Evolutionary conservation across 2,329 filamentous ascomycete species (phyloP).

Genomic region (Madurella fahalii): DNA sequence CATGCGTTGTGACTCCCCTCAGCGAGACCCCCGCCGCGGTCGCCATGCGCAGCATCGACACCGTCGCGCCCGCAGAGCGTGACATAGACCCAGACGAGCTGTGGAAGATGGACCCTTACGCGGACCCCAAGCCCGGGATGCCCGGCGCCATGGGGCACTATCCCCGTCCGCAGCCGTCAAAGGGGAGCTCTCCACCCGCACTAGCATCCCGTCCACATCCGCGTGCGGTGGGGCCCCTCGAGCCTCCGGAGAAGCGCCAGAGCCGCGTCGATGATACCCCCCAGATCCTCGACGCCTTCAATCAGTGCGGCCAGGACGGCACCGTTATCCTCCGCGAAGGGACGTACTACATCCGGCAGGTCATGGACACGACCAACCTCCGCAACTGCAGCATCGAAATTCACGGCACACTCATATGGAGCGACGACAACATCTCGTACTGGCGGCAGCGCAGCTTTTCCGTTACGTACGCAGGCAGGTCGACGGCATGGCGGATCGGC

Average conservation of each 20-base stretch:
- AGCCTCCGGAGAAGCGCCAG: neutral
- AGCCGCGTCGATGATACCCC: constrained; percentile 43
- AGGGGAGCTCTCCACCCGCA: neutral
- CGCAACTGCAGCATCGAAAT: constrained; percentile 46
- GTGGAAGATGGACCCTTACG: too few species aligned
- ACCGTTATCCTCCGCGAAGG: constrained; percentile 47
- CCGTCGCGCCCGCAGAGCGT: constrained; percentile 9
- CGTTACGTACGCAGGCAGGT: constrained; percentile 47
- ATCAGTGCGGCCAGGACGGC: constrained; percentile 44
- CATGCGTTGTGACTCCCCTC: constrained; percentile 26
- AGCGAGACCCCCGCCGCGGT: constrained; percentile 1
- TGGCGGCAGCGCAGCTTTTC: constrained; percentile 44
- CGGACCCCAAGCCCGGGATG: too few species aligned
- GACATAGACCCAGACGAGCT: constrained; percentile 13
- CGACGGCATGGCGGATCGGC: constrained; percentile 47
- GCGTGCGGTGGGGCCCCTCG: neutral
- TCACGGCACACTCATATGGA: constrained; percentile 43
- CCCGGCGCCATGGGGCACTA: constrained; percentile 13
- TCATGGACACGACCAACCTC: constrained; percentile 47
- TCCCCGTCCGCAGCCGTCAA: constrained; percentile 14
- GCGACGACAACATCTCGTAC: constrained; percentile 39
- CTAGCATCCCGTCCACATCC: neutral
- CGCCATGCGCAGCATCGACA: constrained; percentile 11
- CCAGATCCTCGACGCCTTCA: constrained; percentile 48
- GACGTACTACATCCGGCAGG: constrained; percentile 44